Percentiles rank a stretch among this genome's conserved stretches.
These are phyloP conservation scores for Dendrostoma leiphaemia DNA, from an alignment of 2,329 filamentous ascomycete species.

Conservation along the genomic window DNA sequence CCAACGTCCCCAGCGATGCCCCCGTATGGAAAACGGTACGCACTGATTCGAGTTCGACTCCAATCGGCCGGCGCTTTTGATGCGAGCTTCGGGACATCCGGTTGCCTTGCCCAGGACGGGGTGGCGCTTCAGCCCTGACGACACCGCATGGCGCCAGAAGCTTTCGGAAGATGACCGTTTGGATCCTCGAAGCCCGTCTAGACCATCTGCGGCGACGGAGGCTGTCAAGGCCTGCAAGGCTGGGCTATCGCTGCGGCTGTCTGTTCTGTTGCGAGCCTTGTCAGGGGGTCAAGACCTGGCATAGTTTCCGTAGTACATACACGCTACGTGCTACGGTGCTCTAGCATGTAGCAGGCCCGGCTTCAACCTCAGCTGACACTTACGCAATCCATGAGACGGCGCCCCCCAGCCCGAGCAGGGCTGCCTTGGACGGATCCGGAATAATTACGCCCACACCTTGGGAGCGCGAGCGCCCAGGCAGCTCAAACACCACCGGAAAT, in stretches of 20 bases:
- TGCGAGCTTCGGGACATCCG: background rate
- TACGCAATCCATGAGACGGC: background rate
- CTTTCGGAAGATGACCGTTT: slow-evolving; percentile 6
- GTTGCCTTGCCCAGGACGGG: background rate
- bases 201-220: background rate
- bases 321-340: too few relatives aligned
- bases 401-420: background rate
- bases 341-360: too few relatives aligned
- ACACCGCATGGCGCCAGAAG: background rate
- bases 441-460: background rate
- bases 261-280: too few relatives aligned
- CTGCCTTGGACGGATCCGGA: background rate
- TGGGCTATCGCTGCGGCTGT: too few relatives aligned
- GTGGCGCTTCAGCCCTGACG: background rate
- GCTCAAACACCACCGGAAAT: background rate
- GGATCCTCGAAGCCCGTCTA: background rate
- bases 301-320: too few relatives aligned
- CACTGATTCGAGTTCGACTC: too few relatives aligned
- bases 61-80: too few relatives aligned
- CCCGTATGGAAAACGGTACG: too few relatives aligned
- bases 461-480: background rate
- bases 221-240: too few relatives aligned
- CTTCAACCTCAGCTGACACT: slow-evolving; percentile 18
- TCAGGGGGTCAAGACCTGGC: background rate
- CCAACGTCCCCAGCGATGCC: too few relatives aligned